phyloP scores from a whole-genome alignment of 1,139 yeast genomes.

The Saccharomyces hybrid region DNA sequence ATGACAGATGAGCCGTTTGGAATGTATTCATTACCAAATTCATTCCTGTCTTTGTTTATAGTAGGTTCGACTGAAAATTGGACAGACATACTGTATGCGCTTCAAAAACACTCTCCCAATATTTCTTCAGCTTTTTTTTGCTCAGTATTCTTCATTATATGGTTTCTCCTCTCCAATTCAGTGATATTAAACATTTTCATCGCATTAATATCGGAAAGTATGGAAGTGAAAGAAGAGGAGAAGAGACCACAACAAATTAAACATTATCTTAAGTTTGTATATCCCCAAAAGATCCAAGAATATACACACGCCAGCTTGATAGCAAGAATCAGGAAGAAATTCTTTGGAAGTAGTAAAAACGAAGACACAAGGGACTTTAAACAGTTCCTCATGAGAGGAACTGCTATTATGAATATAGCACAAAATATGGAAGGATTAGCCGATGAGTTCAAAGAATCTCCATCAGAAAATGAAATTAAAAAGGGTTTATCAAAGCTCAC shows the following conservation, averaged over 20 bases:
- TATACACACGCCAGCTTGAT: conserved; percentile 31
- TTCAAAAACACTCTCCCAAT: conserved; percentile 48
- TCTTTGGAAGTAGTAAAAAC: conserved; percentile 17
- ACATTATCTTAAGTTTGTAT: conserved; percentile 57
- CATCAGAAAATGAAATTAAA: conserved; percentile 2
- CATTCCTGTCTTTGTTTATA: conserved; percentile 68
- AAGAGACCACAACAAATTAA: conserved; percentile 69
- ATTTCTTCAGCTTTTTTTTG: conserved; percentile 48
- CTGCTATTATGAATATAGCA: conserved; percentile 39
- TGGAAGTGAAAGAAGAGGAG: conserved; percentile 65
- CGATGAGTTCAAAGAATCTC: conserved; percentile 11
- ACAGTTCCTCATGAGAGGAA: conserved; percentile 39
- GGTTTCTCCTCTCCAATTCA: conserved; percentile 83
- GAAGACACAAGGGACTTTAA: conserved; percentile 29
- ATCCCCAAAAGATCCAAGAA: conserved; percentile 33
- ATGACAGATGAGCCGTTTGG: conserved; percentile 47
- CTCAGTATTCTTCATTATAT: conserved; percentile 57
- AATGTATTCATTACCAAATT: conserved; percentile 62
- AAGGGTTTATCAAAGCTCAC: conserved; percentile 1
- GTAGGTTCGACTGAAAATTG: conserved; percentile 90
- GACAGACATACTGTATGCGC: conserved; percentile 59
- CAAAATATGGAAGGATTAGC: conserved; percentile 32
- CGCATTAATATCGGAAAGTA: conserved; percentile 81
- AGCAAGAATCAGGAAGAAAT: conserved; percentile 27
- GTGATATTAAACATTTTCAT: conserved; percentile 81